Conservation (phyloP, 2,329 filamentous ascomycete species). For the Pochonia chlamydosporia region DNA sequence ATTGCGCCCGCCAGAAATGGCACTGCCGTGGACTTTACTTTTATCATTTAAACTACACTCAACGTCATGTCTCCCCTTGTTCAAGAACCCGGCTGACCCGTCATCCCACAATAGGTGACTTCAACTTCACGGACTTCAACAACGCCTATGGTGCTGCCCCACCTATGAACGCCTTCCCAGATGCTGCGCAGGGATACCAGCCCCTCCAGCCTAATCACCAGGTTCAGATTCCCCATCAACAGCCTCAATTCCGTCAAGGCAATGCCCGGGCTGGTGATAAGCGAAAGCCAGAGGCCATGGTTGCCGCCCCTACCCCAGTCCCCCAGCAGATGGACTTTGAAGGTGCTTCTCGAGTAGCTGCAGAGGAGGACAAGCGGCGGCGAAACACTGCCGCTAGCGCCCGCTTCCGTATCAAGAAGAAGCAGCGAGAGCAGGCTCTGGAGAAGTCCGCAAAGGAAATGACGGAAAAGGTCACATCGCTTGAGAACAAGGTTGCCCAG, state of each 20-base stretch:
- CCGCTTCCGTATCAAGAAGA: constrained; percentile 92
- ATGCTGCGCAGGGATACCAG: constrained; percentile 35
- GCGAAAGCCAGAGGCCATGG: constrained; percentile 38
- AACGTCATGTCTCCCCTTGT: neutral
- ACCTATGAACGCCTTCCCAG: constrained; percentile 36
- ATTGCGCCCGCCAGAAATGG: neutral
- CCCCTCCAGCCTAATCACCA: constrained; percentile 46
- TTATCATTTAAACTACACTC: neutral
- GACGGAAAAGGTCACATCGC: constrained; percentile 66
- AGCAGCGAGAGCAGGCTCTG: constrained; percentile 83
- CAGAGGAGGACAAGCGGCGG: constrained; percentile 85
- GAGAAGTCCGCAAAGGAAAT: constrained; percentile 80
- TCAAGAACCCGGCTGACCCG: constrained; percentile 7
- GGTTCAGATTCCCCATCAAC: constrained; percentile 32
- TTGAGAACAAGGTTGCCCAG: constrained; percentile 69
- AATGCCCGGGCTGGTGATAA: constrained; percentile 34
- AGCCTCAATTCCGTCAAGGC: constrained; percentile 24
- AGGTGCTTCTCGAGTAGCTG: constrained; percentile 65
- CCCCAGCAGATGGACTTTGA: constrained; percentile 53
- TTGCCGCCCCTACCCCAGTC: constrained; percentile 9
- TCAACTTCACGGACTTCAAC: constrained; percentile 50
- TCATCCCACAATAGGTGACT: constrained; percentile 48
- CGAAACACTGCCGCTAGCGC: constrained; percentile 86
- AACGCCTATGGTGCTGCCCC: constrained; percentile 45
- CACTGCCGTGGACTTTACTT: neutral